Evolutionary conservation across 106 monocot genomes (phyloP), one percentile per base, ranked within the genome.

Genomic region (Allium fistulosum): DNA sequence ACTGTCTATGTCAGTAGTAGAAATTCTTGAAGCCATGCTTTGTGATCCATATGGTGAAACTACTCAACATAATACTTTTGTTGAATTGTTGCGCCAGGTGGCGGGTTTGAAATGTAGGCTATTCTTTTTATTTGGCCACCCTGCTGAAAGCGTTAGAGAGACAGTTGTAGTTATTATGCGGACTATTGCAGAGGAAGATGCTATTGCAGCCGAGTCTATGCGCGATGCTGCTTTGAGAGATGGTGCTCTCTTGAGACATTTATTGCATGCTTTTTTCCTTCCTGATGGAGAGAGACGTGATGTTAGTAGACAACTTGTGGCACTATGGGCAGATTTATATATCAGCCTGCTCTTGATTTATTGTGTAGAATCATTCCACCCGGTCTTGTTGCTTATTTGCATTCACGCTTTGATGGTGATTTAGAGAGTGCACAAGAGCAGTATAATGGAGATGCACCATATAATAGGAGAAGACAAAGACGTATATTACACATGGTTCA

Each of bases 151-250:
- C 82, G 99, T 99, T 3, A 79, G 99, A 66, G 99, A 99, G 75
- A 93, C 87, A 11, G 80, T 99, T 17, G 82, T 92, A 57, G 90
- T 93, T 47, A 90, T 99, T 48, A 99, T 99, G 99, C 89, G 92
- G 4, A 93, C 99, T 8, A 99, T 99, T 81, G 99, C 99, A 10
- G 99, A 99, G 73, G 99, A 99, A 69, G 99, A 99, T 81, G 99
- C 99, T 67, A 99, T 99, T 87, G 99, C 99, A 49, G 99, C 99
- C 11, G 99, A 99, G 70, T 99, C 99, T 6, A 99, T 99, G 99
- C 86, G 99, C 58, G 99, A 90, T 78, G 99, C 99, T 75, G 86
- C 99, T 68, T 87, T 99, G 71, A 84, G 93, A 76, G 99, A 99
- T 83, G 99, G 99, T 74, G 99, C 99, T 72, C 85, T 99, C 46